Conservation (phyloP, 1,139 yeast genomes). For the Yamadazyma friedrichii region DNA sequence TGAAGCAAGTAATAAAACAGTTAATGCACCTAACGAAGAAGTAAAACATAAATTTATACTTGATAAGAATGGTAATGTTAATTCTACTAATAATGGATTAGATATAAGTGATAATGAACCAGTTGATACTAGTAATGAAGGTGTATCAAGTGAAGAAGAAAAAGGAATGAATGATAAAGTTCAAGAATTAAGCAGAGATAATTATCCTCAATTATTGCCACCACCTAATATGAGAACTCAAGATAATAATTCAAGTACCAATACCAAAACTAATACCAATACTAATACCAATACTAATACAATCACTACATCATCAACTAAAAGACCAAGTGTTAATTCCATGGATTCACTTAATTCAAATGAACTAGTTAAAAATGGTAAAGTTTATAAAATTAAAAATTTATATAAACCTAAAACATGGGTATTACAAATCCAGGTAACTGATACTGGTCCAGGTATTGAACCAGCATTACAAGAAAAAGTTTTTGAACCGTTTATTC, state of each 20-base stretch:
- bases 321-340: conserved; percentile 15
- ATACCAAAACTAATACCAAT: neutral
- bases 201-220: conserved; percentile 11
- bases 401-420: conserved; percentile 46
- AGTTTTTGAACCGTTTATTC: conserved; percentile 94
- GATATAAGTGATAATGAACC: conserved; percentile 2
- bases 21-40: neutral
- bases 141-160: neutral
- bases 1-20: neutral
- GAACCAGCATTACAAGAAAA: conserved; percentile 74
- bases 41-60: no score
- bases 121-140: neutral
- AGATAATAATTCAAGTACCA: neutral
- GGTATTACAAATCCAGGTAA: conserved; percentile 73
- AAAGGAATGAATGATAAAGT: neutral
- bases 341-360: conserved; percentile 15
- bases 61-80: neutral
- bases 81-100: neutral
- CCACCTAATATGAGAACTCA: conserved; percentile 17
- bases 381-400: conserved; percentile 34
- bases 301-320: conserved; percentile 9
- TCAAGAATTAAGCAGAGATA: neutral
- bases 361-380: conserved; percentile 32
- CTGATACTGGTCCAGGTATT: conserved; percentile 93
- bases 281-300: conserved; percentile 5